phyloP scores from a whole-genome alignment of 352 stramenopile species.

The Phytophthora uliginosa region DNA sequence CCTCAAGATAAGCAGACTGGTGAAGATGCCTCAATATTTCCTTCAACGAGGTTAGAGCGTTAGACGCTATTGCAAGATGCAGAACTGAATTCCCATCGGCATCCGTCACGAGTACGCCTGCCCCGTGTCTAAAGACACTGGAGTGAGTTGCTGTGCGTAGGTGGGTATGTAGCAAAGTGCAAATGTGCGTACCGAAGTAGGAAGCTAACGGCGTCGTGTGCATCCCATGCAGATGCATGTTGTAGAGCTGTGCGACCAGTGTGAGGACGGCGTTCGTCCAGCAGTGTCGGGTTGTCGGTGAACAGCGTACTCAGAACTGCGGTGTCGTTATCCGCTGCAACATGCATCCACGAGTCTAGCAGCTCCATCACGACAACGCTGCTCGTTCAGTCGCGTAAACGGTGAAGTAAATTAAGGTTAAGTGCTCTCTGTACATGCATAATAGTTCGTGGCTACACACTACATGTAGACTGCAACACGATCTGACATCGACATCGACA shows the following conservation, averaged over 20 bases:
- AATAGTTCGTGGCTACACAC: not conserved
- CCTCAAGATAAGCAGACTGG: slow-evolving; percentile 15
- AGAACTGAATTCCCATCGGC: slow-evolving; percentile 32
- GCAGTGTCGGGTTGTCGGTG: slow-evolving; percentile 12
- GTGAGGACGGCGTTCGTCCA: slow-evolving; percentile 30
- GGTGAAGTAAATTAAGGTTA: slow-evolving; percentile 21
- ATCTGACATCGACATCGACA: not conserved
- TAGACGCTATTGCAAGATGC: slow-evolving; percentile 30
- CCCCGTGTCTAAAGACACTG: slow-evolving; percentile 17
- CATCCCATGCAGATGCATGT: slow-evolving; percentile 28
- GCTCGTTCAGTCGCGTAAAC: slow-evolving; percentile 19
- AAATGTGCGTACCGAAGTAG: slow-evolving; percentile 21
- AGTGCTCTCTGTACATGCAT: not conserved
- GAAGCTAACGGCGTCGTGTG: slow-evolving; percentile 19
- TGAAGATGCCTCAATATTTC: slow-evolving; percentile 18
- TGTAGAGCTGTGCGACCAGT: slow-evolving; percentile 30
- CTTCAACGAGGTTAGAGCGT: slow-evolving; percentile 27
- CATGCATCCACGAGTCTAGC: slow-evolving; percentile 25
- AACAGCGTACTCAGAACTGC: slow-evolving; percentile 6
- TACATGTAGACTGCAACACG: not conserved
- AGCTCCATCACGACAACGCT: slow-evolving; percentile 10
- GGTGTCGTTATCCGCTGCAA: slow-evolving; percentile 21
- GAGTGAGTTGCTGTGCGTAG: not conserved
- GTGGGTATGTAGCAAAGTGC: not conserved
- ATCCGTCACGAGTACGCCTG: slow-evolving; percentile 25